These are phyloP conservation scores for Rutstroemia sp. DNA, from an alignment of 2,329 filamentous ascomycete genomes.

Conservation along the genomic window DNA sequence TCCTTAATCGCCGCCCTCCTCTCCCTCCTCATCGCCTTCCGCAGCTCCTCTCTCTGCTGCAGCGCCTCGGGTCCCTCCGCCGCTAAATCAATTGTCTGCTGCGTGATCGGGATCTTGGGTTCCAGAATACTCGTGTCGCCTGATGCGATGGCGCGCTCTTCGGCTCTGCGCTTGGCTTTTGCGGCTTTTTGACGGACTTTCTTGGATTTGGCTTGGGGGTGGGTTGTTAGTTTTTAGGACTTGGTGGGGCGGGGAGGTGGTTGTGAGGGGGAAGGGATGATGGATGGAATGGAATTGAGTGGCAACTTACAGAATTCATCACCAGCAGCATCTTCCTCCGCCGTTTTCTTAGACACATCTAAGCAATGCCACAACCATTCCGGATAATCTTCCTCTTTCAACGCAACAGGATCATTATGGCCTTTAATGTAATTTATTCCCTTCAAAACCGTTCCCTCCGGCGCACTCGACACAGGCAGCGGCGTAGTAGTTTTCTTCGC, in stretches of 20 bases:
- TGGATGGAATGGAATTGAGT: not conserved
- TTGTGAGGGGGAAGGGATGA: not conserved
- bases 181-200: constrained; percentile 68
- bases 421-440: constrained; percentile 75
- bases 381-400: constrained; percentile 70
- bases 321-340: constrained; percentile 43
- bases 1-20: constrained; percentile 75
- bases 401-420: constrained; percentile 63
- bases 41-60: constrained; percentile 53
- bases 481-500: constrained; percentile 6
- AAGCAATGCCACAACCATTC: constrained; percentile 73
- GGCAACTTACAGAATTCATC: constrained; percentile 70
- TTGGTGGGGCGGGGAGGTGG: not conserved
- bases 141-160: constrained; percentile 53
- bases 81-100: constrained; percentile 69
- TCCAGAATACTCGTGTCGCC: constrained; percentile 59
- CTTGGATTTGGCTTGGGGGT: constrained; percentile 65
- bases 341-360: constrained; percentile 50
- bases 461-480: constrained; percentile 21
- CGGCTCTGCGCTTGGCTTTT: constrained; percentile 50
- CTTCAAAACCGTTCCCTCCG: constrained; percentile 60
- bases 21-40: constrained; percentile 65
- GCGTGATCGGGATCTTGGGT: constrained; percentile 65
- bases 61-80: constrained; percentile 38
- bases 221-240: not conserved